Evolutionary conservation across 805 yeast genomes (phyloP), one percentile per base, ranked within the genome.

Genomic region (Sugiyamaella lignohabitans): DNA sequence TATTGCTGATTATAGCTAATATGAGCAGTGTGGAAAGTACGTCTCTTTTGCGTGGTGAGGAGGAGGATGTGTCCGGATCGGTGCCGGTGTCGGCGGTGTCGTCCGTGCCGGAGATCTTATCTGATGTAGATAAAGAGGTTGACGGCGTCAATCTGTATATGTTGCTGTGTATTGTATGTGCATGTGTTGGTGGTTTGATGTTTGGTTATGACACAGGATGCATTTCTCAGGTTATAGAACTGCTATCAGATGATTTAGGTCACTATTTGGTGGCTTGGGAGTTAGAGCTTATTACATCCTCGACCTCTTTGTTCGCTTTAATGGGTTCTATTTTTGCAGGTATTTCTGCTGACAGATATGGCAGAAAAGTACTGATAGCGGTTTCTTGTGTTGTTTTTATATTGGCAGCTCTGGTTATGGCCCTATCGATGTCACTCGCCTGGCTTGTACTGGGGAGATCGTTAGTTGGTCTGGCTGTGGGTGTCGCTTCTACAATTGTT

Each of bases 131-230:
- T n/a, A n/a, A n/a, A n/a, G n/a, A n/a, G n/a, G n/a, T n/a, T n/a
- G n/a, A n/a, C n/a, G n/a, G 6, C 10, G 10, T 18, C 20, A 35
- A 17, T 35, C 14, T 17, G 17, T 19, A 22, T 24, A 23, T 27
- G 23, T 6, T 51, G 10, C 47, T 51, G 34, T 29, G 43, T 10
- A 45, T 51, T 14, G 27, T 37, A 20, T 5, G 57, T 49, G 30
- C 96, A 0, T 87, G 96, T 8, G 81, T 91, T 50, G 88, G 96
- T 0, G 98, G 98, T 1, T 48, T 55, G 11, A 43, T 53, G 50
- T 91, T 89, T 67, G 98, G 98, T 56, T 91, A 89, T 60, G 98
- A 91, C 64, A 91, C 98, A 0, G 98, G 97, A 55, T 88, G 89
- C 66, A 87, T 91, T 32, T 91, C 97, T 3, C 80, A 93, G 17